Conservation (phyloP, 768 basidiomycete genomes). For the Daedaleopsis nitida region DNA sequence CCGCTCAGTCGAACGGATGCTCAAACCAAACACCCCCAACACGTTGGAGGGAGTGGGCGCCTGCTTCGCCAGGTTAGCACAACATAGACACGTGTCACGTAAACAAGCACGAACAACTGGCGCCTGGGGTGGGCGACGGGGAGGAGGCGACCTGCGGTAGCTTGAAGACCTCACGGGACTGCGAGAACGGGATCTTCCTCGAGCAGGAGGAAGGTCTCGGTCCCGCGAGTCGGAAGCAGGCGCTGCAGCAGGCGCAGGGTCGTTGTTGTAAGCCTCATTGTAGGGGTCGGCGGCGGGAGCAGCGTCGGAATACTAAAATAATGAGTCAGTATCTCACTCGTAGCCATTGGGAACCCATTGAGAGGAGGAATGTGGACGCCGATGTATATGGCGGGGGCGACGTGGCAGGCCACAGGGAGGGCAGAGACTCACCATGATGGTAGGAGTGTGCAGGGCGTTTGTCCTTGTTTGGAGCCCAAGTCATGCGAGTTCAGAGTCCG, state of each 20-base stretch:
- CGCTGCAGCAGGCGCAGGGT: slow-evolving; percentile 47
- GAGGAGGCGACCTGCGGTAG: slow-evolving; percentile 50
- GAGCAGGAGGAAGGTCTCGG: slow-evolving; percentile 55
- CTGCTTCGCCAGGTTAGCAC: slow-evolving; percentile 54
- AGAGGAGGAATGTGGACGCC: not conserved
- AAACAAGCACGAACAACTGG: slow-evolving; percentile 59
- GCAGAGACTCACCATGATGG: slow-evolving; percentile 65
- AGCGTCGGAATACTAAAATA: slow-evolving; percentile 64
- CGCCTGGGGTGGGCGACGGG: slow-evolving; percentile 70
- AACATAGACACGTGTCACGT: slow-evolving; percentile 12
- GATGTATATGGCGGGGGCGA: slow-evolving; percentile 3
- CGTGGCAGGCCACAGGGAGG: slow-evolving; percentile 9
- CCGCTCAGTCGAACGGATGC: slow-evolving; percentile 90
- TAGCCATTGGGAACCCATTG: no score
- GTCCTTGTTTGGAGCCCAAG: slow-evolving; percentile 28
- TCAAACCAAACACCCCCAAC: slow-evolving; percentile 97
- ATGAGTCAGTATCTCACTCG: not conserved
- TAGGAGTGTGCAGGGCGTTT: slow-evolving; percentile 33
- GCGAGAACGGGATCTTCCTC: slow-evolving; percentile 75
- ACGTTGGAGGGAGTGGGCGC: slow-evolving; percentile 87
- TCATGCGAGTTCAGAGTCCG: slow-evolving; percentile 27
- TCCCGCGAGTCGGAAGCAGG: slow-evolving; percentile 43
- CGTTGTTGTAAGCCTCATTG: slow-evolving; percentile 78
- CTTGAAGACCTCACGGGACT: slow-evolving; percentile 57
- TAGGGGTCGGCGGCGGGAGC: slow-evolving; percentile 70